These are phyloP conservation scores for Tremellales sp. DNA, from an alignment of 1,284 basidiomycete genomes.

Conservation along the genomic window DNA sequence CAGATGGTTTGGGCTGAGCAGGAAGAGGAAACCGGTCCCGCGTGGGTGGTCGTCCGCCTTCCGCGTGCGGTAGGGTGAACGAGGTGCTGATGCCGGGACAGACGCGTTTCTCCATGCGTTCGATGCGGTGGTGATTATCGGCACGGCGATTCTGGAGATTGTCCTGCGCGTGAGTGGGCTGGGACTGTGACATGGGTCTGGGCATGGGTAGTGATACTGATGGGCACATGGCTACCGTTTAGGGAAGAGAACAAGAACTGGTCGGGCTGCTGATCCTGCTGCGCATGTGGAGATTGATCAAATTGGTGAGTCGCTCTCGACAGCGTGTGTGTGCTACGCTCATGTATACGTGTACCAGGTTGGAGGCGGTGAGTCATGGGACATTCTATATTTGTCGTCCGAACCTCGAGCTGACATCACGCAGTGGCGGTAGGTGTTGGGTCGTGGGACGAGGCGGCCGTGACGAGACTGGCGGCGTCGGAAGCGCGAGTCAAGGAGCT, in stretches of 20 bases:
- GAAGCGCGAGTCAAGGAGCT: slow-evolving; percentile 1
- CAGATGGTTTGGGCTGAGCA: slow-evolving; percentile 11
- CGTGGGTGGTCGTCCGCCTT: slow-evolving; percentile 2
- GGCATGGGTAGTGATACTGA: background rate
- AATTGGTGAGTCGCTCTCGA: slow-evolving; percentile 54
- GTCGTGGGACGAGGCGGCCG: slow-evolving; percentile 10
- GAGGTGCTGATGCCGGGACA: background rate
- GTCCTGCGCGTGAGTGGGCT: slow-evolving; percentile 52
- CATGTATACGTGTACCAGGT: too few relatives aligned
- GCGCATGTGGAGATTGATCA: slow-evolving; percentile 71
- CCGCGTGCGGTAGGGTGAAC: background rate
- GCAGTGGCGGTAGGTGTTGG: slow-evolving; percentile 2
- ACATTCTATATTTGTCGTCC: background rate
- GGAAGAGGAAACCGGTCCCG: slow-evolving; percentile 2
- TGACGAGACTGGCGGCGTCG: background rate
- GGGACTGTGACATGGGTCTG: background rate
- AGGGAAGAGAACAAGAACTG: slow-evolving; percentile 59
- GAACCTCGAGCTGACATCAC: background rate
- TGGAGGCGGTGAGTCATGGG: slow-evolving; percentile 1
- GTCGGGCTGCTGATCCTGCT: slow-evolving; percentile 64
- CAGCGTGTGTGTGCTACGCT: too few relatives aligned
- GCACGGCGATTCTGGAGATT: slow-evolving; percentile 67
- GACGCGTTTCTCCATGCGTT: slow-evolving; percentile 59
- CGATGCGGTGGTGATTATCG: slow-evolving; percentile 64
- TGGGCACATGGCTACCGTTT: slow-evolving; percentile 33